Evolutionary conservation across 768 basidiomycete species (phyloP).

Genomic region (Lentinula sp.): DNA sequence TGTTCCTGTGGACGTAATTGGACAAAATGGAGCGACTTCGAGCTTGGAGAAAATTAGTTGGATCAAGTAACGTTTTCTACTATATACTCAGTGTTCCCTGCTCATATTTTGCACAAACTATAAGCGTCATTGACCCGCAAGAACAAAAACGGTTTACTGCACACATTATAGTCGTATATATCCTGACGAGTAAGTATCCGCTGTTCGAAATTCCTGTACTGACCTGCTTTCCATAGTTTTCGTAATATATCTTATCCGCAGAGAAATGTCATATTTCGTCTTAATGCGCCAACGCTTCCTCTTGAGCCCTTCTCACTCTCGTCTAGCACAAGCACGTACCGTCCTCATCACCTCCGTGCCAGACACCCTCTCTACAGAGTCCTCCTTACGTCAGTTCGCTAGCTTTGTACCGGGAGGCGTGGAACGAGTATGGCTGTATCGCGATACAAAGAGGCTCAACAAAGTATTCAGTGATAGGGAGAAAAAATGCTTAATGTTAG

Average conservation of each 20-base stretch:
- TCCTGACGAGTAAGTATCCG: conserved; percentile 38
- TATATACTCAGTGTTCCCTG: too few species aligned
- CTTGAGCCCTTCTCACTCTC: conserved; percentile 51
- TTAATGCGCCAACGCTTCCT: conserved; percentile 54
- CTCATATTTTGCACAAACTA: too few species aligned
- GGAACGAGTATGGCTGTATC: conserved; percentile 62
- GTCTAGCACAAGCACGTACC: conserved; percentile 58
- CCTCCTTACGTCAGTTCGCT: conserved; percentile 43
- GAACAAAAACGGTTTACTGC: conserved; percentile 44
- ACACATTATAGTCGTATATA: conserved; percentile 49
- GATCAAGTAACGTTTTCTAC: conserved; percentile 34
- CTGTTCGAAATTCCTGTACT: background rate
- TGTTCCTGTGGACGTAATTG: conserved; percentile 47
- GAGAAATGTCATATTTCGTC: conserved; percentile 53
- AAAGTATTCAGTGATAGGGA: conserved; percentile 36
- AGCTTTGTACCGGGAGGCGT: conserved; percentile 67
- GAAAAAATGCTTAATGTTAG: conserved; percentile 46
- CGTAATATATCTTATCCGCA: conserved; percentile 53
- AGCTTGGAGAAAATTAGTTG: conserved; percentile 43
- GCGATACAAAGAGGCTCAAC: conserved; percentile 42
- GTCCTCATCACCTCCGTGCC: conserved; percentile 65
- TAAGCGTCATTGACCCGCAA: conserved; percentile 27
- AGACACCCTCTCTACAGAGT: conserved; percentile 42
- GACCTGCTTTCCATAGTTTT: conserved; percentile 32
- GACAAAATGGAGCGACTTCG: conserved; percentile 24